Base-by-base conservation (phyloP, 2,329 filamentous ascomycete genomes). In the Colletotrichum sp. region DNA sequence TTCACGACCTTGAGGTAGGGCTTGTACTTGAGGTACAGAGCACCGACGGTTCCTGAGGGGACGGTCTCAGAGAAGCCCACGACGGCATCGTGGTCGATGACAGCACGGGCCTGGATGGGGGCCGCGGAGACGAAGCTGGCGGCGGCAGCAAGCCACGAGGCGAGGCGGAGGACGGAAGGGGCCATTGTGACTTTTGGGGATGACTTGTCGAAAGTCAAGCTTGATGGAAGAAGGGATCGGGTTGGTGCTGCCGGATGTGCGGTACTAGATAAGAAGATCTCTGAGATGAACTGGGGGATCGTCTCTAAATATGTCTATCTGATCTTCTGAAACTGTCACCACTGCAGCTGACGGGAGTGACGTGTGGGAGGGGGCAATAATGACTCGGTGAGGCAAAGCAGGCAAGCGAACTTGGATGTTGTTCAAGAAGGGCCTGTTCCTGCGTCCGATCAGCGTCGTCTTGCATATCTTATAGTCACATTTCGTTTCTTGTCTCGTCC, bases 1-100 rank as follows among this genome's bases (percentile, higher is more conserved):
- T 90, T 89, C 22, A 87, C 85, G 7, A 92, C 88, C 56, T 79
- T 79, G 36, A 85, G 78, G 74, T 79, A 83, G 13, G 83, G 83
- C 78, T 84, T 82, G 78, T 82, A 83, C 77, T 82, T 84, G n/a
- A 82, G 78, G 66, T 83, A 83, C 32, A 82, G 71, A 28, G 73
- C 70, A 28, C 83, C 82, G 43, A 79, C 76, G 9, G 78, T 78
- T 67, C 78, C 80, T 18, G 78, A 76, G 8, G 83, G 83, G 36
- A 83, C 80, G 12, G 81, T 77, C 78, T 85, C 77, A 8, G 78
- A 60, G 55, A 84, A 83, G 2, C 82, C 82, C 52, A 83, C 79
- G 13, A 85, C 80, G n/a, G 79, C 80, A 68, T 83, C 79, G 39
- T 84, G 81, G 66, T 22, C 60, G 65, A 84, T 83, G 66, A 83